These are phyloP conservation scores for Mitragyna speciosa DNA, from an alignment of 257 asterid genomes.

Conservation along the genomic window DNA sequence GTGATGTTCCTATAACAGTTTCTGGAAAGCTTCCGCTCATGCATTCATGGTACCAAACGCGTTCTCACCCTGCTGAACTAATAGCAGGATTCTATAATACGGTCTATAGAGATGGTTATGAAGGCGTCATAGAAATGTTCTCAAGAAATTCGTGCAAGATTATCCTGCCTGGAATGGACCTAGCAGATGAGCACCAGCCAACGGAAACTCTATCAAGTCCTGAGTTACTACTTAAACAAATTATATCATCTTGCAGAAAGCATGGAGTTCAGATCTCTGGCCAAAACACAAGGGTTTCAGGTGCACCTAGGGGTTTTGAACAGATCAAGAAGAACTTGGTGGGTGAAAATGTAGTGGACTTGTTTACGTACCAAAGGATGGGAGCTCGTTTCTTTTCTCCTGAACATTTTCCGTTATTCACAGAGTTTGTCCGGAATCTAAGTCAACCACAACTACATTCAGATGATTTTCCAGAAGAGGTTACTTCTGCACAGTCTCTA, in stretches of 20 bases:
- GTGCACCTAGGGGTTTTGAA: slow-evolving; percentile 42
- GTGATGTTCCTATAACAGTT: slow-evolving; percentile 40
- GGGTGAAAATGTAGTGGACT: slow-evolving; percentile 39
- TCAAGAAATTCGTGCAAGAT: slow-evolving; percentile 53
- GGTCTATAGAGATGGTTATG: slow-evolving; percentile 60
- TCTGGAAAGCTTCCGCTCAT: slow-evolving; percentile 63
- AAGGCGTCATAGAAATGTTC: slow-evolving; percentile 46
- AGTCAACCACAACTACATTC: slow-evolving; percentile 31
- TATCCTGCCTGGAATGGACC: slow-evolving; percentile 67
- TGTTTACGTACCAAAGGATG: slow-evolving; percentile 82
- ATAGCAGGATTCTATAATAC: slow-evolving; percentile 77
- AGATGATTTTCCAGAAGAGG: slow-evolving; percentile 50
- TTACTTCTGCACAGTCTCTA: slow-evolving; percentile 22
- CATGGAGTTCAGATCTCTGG: slow-evolving; percentile 47
- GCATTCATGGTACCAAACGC: slow-evolving; percentile 50
- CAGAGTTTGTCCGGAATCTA: slow-evolving; percentile 49
- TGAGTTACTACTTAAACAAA: slow-evolving; percentile 45
- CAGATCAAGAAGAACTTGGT: slow-evolving; percentile 48
- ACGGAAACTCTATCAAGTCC: slow-evolving; percentile 53
- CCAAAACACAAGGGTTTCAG: slow-evolving; percentile 45
- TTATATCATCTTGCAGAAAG: slow-evolving; percentile 47
- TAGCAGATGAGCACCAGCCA: slow-evolving; percentile 48
- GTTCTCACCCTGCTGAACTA: slow-evolving; percentile 78
- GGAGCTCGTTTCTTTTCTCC: slow-evolving; percentile 94
- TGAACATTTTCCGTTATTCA: slow-evolving; percentile 58